These are phyloP conservation scores for Mercurialis annua DNA, from an alignment of 345 rosid genomes.

Conservation along the genomic window DNA sequence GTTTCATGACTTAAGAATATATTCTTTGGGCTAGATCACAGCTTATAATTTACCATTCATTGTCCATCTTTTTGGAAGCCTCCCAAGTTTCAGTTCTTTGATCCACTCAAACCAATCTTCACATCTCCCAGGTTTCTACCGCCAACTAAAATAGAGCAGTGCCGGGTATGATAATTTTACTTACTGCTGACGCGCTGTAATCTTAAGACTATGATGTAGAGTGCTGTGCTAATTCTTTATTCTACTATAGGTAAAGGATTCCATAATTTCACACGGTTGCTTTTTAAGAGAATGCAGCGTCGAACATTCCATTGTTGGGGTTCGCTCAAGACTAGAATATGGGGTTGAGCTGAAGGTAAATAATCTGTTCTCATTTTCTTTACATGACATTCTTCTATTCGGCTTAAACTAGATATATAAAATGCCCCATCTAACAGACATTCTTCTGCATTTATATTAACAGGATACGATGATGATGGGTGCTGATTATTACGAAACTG, in stretches of 20 bases:
- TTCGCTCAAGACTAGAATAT: slow-evolving; percentile 71
- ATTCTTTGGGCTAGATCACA: slow-evolving; percentile 2
- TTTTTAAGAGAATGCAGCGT: slow-evolving; percentile 76
- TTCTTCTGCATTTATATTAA: neutral
- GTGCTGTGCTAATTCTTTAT: slow-evolving; percentile 9
- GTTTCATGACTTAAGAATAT: neutral
- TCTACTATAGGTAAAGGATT: slow-evolving; percentile 48
- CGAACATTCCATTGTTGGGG: slow-evolving; percentile 71
- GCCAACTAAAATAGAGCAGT: slow-evolving; percentile 70
- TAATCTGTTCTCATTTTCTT: neutral
- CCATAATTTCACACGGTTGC: slow-evolving; percentile 82
- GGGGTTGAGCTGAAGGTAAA: slow-evolving; percentile 74
- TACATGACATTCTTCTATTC: neutral
- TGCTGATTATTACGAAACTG: slow-evolving; percentile 76
- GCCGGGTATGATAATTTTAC: slow-evolving; percentile 45
- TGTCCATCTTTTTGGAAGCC: slow-evolving; percentile 36
- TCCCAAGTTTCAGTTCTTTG: slow-evolving; percentile 81
- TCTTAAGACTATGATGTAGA: slow-evolving; percentile 7
- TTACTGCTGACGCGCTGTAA: neutral
- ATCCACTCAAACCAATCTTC: slow-evolving; percentile 72
- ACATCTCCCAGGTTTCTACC: slow-evolving; percentile 81
- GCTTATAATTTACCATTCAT: slow-evolving; percentile 4
- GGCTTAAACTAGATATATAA: neutral
- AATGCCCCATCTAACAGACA: too few relatives aligned
- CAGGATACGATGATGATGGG: slow-evolving; percentile 94